Evolutionary conservation across 2,329 filamentous ascomycete genomes (phyloP), one percentile per base, ranked within the genome.

Genomic region (Exophiala phaeomuriformis): DNA sequence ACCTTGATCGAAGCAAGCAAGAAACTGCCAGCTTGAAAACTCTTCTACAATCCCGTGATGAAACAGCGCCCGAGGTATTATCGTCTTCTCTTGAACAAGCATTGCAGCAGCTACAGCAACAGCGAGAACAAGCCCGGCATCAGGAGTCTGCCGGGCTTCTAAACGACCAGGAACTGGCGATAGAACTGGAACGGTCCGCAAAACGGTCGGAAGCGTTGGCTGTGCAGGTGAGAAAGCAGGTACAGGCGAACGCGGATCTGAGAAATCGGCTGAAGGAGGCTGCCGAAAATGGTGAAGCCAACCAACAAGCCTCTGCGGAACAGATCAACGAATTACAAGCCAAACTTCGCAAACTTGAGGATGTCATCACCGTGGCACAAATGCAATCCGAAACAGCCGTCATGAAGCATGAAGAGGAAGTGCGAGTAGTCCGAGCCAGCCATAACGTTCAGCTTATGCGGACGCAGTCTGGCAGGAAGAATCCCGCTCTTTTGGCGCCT

Each of bases 1-100:
- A 97, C 66, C 81, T 98, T 40, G 93, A 97, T 69, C 87, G 90
- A 58, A 90, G 93, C 29, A 89, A 96, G 69, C 87, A 93, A 67
- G 93, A 98, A 72, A 95, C 95, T 31, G 76, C 81, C 39, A 87
- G 87, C n/a, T 78, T 98, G 39, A 83, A 88, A 41, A 80, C 76
- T 32, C 75, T 97, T 29, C 78, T 97, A 19, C 76, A 84, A 56
- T 88, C 95, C 68, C 86, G 90, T 62, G 90, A 96, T 64, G 89
- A 90, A 51, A 75, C 84, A 39, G 82, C 87, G 28, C 83, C 85
- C 0, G 82, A 82, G 43, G 78, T 78, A 10, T 71, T 79, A 53
- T 75, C 73, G 47, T 76, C 75, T 52, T 85, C 86, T 3, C 76
- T 95, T 7, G 80, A 88, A 64, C 77, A 77, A 57, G 86, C 88